Evolutionary conservation across 2,329 filamentous ascomycete species (phyloP).

Genomic region (Aureobasidium sp.): DNA sequence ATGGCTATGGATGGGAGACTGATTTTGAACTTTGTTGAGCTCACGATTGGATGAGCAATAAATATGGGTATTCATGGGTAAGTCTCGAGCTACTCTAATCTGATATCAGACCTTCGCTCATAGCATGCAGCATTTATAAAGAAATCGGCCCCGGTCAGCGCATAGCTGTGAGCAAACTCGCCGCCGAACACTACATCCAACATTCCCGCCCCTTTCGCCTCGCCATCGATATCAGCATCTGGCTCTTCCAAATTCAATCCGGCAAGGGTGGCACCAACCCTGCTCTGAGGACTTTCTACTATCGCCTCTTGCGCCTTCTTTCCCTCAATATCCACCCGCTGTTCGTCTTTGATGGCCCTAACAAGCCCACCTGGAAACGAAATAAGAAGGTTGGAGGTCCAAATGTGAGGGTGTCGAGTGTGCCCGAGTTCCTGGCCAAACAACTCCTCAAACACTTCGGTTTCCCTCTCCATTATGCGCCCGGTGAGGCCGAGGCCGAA

Average conservation of each 20-base stretch:
- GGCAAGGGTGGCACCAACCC: conserved; percentile 89
- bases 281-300: conserved; percentile 92
- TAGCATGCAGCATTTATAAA: conserved; percentile 78
- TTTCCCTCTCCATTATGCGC: conserved; percentile 85
- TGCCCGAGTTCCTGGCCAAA: conserved; percentile 82
- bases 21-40: background rate
- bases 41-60: background rate
- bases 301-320: conserved; percentile 83
- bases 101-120: background rate
- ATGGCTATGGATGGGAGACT: background rate
- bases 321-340: conserved; percentile 83
- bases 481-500: conserved; percentile 96
- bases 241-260: conserved; percentile 94
- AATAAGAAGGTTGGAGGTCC: conserved; percentile 74
- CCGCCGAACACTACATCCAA: conserved; percentile 77
- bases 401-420: conserved; percentile 66
- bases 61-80: conserved; percentile 34
- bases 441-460: conserved; percentile 86
- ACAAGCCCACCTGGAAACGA: conserved; percentile 89
- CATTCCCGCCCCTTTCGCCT: conserved; percentile 80
- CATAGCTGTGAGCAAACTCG: conserved; percentile 84
- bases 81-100: background rate
- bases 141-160: conserved; percentile 87
- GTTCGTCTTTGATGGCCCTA: conserved; percentile 90
- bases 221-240: conserved; percentile 96